Evolutionary conservation across 140 eudicot species (phyloP).

Genomic region (Ambrosia hybrid): DNA sequence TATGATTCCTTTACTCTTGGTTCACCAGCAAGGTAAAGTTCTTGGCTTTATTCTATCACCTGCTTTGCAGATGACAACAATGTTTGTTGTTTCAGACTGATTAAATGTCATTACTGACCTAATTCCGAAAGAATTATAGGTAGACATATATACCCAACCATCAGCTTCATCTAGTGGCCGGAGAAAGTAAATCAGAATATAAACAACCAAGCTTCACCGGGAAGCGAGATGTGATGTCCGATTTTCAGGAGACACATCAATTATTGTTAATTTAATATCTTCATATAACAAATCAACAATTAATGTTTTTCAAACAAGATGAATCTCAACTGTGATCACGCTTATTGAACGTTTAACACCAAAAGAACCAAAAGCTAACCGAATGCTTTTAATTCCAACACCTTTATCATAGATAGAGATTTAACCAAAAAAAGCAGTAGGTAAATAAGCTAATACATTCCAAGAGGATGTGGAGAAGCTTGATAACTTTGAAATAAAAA

Average conservation of each 20-base stretch:
- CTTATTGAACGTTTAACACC: slow-evolving; percentile 66
- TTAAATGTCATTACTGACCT: slow-evolving; percentile 19
- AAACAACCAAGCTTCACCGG: slow-evolving; percentile 72
- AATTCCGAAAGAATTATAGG: slow-evolving; percentile 5
- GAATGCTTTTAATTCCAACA: slow-evolving; percentile 43
- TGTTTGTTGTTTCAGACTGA: slow-evolving; percentile 15
- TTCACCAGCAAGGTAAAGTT: slow-evolving; percentile 77
- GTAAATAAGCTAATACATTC: slow-evolving; percentile 87
- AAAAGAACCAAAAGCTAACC: slow-evolving; percentile 80
- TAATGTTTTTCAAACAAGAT: slow-evolving; percentile 53
- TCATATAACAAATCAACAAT: slow-evolving; percentile 45
- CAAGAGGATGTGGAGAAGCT: slow-evolving; percentile 88
- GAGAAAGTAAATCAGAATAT: slow-evolving; percentile 76
- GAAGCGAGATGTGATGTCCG: slow-evolving; percentile 64
- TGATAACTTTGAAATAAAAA: slow-evolving; percentile 75
- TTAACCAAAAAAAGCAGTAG: slow-evolving; percentile 81
- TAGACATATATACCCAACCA: slow-evolving; percentile 22
- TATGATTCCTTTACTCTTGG: slow-evolving; percentile 45
- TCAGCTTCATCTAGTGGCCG: slow-evolving; percentile 32
- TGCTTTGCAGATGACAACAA: slow-evolving; percentile 75
- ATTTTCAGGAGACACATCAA: slow-evolving; percentile 44
- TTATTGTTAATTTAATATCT: slow-evolving; percentile 50
- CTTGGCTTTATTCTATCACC: slow-evolving; percentile 49
- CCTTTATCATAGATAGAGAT: slow-evolving; percentile 33
- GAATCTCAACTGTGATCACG: slow-evolving; percentile 62